Evolutionary conservation across 208 protist species (phyloP).

Genomic region (Strigomonas culicis): DNA sequence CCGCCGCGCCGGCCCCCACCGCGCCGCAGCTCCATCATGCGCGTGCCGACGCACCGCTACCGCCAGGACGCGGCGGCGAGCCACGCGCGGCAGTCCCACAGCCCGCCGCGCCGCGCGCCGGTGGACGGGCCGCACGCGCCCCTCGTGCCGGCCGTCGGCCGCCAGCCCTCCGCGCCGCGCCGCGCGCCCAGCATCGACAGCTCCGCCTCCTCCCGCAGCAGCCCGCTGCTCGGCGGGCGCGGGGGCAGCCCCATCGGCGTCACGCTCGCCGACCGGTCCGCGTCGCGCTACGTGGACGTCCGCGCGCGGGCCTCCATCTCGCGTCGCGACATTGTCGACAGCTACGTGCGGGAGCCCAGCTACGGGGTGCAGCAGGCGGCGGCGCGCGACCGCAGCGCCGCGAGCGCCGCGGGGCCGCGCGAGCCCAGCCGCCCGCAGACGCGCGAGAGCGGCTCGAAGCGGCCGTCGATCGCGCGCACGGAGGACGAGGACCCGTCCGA

Average conservation of each 20-base stretch:
- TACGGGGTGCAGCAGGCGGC: too few species aligned
- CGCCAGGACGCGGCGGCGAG: slow-evolving; percentile 15
- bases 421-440: neutral
- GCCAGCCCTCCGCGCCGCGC: too few species aligned
- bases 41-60: slow-evolving; percentile 51
- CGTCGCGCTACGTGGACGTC: too few species aligned
- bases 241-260: too few species aligned
- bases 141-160: neutral
- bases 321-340: too few species aligned
- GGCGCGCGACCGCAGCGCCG: too few species aligned
- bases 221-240: too few species aligned
- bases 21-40: slow-evolving; percentile 41
- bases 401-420: neutral
- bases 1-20: slow-evolving; percentile 49
- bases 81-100: neutral
- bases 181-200: too few species aligned
- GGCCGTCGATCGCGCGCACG: neutral
- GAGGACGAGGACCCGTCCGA: slow-evolving; percentile 2
- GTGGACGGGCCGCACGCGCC: neutral
- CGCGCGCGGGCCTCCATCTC: too few species aligned
- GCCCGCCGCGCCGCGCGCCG: neutral
- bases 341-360: too few species aligned
- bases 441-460: slow-evolving; percentile 1
- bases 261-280: too few species aligned
- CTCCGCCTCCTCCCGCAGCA: too few species aligned